A percentile compares a stretch with the other conserved stretches of the same genome.
Conservation (phyloP, 148 eudicot species). For the Rhododendron mucronatum region DNA sequence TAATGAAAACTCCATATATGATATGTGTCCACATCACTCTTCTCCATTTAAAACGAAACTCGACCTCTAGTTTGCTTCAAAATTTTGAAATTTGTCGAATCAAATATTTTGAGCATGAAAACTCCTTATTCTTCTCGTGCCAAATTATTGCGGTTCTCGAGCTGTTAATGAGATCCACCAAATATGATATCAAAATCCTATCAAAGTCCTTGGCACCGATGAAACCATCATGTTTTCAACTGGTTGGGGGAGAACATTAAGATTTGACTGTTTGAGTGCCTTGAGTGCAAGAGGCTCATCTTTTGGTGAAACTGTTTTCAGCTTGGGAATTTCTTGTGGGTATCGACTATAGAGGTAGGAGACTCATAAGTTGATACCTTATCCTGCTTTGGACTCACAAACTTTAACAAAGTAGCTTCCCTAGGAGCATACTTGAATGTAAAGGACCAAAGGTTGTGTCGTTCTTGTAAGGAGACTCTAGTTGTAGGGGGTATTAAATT, state of each 20-base stretch:
- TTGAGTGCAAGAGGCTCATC: neutral
- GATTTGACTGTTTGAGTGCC: neutral
- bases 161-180: neutral
- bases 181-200: neutral
- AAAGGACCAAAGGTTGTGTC: neutral
- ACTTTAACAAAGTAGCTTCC: neutral
- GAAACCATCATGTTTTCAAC: neutral
- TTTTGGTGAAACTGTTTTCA: neutral
- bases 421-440: neutral
- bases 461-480: neutral
- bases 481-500: neutral
- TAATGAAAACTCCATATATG: neutral
- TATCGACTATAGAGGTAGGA: neutral
- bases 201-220: neutral
- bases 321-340: neutral
- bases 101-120: neutral
- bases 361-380: neutral
- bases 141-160: neutral
- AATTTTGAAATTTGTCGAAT: neutral
- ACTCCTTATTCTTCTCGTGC: neutral
- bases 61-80: neutral
- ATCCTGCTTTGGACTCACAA: neutral
- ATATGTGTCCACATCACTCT: neutral
- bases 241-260: neutral
- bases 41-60: neutral